phyloP scores from a whole-genome alignment of 2,329 filamentous ascomycete species.

The Ascochyta lentis region DNA sequence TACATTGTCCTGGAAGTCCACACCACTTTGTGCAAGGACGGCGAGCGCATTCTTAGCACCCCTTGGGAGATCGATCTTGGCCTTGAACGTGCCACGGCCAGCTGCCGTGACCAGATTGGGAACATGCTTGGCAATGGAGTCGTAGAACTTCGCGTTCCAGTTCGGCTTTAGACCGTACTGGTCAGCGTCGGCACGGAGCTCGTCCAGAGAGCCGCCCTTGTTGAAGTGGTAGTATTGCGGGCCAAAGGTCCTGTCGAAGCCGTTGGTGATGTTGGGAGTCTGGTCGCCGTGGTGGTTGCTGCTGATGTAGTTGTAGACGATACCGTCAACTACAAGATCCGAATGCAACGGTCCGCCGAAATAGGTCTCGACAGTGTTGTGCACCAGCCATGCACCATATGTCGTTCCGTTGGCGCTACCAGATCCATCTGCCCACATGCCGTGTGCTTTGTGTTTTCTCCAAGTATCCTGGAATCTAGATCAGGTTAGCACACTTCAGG shows the following conservation, averaged over 20 bases:
- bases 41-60: slow-evolving; percentile 60
- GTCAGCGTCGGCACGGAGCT: slow-evolving; percentile 61
- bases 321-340: slow-evolving; percentile 67
- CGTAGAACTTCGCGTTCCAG: slow-evolving; percentile 68
- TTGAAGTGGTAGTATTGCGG: slow-evolving; percentile 70
- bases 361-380: slow-evolving; percentile 69
- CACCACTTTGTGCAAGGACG: slow-evolving; percentile 59
- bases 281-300: slow-evolving; percentile 67
- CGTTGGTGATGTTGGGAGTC: slow-evolving; percentile 68
- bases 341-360: slow-evolving; percentile 67
- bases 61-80: slow-evolving; percentile 59
- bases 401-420: slow-evolving; percentile 59
- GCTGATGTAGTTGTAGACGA: slow-evolving; percentile 68
- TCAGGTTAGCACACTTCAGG: not conserved
- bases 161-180: slow-evolving; percentile 57
- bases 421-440: slow-evolving; percentile 59
- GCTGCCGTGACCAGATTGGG: slow-evolving; percentile 64
- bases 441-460: slow-evolving; percentile 64
- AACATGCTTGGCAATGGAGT: slow-evolving; percentile 65
- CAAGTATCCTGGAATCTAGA: slow-evolving; percentile 60
- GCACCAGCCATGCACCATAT: slow-evolving; percentile 68
- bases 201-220: slow-evolving; percentile 53
- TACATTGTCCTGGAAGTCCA: slow-evolving; percentile 66
- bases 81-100: slow-evolving; percentile 58
- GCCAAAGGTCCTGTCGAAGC: slow-evolving; percentile 56